Evolutionary conservation across 345 rosid species (phyloP), one percentile per base, ranked within the genome.

Genomic region (Sisymbrium altissimum): DNA sequence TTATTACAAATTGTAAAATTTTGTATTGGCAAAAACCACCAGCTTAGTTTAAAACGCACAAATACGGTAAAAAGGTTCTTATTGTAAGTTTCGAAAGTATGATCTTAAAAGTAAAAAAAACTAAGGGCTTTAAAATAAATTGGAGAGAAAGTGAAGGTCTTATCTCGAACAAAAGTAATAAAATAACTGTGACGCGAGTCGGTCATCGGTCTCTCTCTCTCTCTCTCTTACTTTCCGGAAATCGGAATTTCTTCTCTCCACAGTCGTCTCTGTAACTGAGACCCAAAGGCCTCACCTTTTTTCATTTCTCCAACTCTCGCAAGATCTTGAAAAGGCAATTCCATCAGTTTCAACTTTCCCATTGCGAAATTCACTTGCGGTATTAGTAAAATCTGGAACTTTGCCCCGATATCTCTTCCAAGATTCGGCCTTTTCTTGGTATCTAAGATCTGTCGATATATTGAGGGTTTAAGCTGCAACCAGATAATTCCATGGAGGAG

Each of bases 181-280:
- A 5, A 38, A 38, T 0, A 10, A 11, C 12, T 11, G n/a, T 13
- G 14, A 39, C n/a, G 44, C 44, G n/a, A 18, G 30, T 19, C 25
- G 25, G 25, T 23, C 25, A 19, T 32, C 45, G 8, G 7, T 18
- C 0, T 29, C 39, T 52, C 27, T 25, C 27, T 66, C 53, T 66
- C 52, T 57, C 32, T 23, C 27, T 25, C 27, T 66, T 44, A 57
- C 52, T 57, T 21, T 23, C 44, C 27, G 40, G 13, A 17, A 6
- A 32, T 72, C 18, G 44, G 4, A 3, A 25, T 11, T 9, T 32
- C 40, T 40, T 39, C 64, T 60, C 57, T 32, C 69, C 14, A 61
- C 70, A 69, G 49, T 68, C 56, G 69, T 52, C 48, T 68, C 69
- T 68, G 68, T 68, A 14, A 60, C 73, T 32, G 32, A 68, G 69